Evolutionary conservation across 768 basidiomycete species (phyloP), one percentile per base, ranked within the genome.

Genomic region (Amanita pseudoporphyria): DNA sequence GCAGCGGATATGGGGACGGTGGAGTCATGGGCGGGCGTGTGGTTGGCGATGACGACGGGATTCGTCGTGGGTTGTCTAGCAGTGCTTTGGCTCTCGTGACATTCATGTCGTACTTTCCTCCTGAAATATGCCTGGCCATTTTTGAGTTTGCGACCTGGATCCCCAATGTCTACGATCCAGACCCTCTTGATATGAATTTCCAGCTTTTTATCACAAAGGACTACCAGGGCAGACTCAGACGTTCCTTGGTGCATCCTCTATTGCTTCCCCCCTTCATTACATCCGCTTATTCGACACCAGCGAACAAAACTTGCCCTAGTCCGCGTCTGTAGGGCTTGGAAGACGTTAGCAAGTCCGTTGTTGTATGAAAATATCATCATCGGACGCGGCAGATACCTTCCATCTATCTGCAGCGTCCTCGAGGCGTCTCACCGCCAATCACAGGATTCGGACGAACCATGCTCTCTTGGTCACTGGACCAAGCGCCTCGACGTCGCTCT

Each of bases 1-100:
- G 82, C 83, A 1, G 76, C 71, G 5, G 66, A 52, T 18, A 73
- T 82, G 76, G 89, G 84, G 3, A 47, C 43, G 9, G 64, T 70
- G 3, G 54, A 62, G 10, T 43, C 51, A 6, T 56, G 33, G 56
- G 53, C 52, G 56, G 54, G 52, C 45, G 53, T 45, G 18, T 62
- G 46, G 40, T 52, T 58, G 53, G 48, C 62, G 40, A 63, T 67
- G 55, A 7, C 19, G 31, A 6, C 30, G 12, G 47, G 47, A 33
- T 49, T 49, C 21, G 30, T 49, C 19, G 28, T 32, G 4, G 37
- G 38, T 3, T 49, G 40, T 49, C 9, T 37, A 12, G 36, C 32
- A 6, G 13, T 38, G 1, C 46, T 37, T 9, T 43, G 22, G 49
- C 35, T 22, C 9, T 18, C 21, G 19, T 42, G 16, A 49, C 14